These are phyloP conservation scores for Paracoccidioides brasiliensis DNA, from an alignment of 2,329 filamentous ascomycete species.

Conservation along the genomic window DNA sequence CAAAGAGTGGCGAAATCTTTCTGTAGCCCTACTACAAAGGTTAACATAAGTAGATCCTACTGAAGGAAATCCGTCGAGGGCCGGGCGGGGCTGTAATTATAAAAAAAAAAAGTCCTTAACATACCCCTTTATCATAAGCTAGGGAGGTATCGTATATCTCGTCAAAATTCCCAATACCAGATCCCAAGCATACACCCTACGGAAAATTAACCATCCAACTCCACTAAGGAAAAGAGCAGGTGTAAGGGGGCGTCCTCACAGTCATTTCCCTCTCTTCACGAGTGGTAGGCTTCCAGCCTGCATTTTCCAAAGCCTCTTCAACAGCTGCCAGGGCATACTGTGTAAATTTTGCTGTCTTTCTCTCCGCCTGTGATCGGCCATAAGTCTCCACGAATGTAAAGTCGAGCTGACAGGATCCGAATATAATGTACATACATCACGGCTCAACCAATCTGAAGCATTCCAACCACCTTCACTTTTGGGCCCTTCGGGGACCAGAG, in stretches of 20 bases:
- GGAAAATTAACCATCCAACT: not conserved
- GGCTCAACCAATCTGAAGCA: conserved; percentile 32
- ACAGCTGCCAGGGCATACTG: conserved; percentile 84
- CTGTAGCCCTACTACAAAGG: conserved; percentile 57
- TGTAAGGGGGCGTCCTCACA: conserved; percentile 24
- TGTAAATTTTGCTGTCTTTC: conserved; percentile 80
- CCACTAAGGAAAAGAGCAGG: conserved; percentile 1
- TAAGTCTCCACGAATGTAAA: not conserved
- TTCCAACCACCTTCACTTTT: conserved; percentile 32
- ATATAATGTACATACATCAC: conserved; percentile 22
- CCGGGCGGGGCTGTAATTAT: not conserved
- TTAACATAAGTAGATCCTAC: not conserved
- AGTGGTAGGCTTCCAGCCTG: conserved; percentile 55
- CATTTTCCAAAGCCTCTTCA: conserved; percentile 73
- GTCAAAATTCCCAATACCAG: conserved; percentile 87
- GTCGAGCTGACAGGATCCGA: not conserved
- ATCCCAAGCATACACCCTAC: conserved; percentile 79
- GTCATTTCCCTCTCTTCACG: conserved; percentile 58
- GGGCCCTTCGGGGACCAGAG: conserved; percentile 54
- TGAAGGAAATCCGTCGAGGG: not conserved
- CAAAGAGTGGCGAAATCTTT: conserved; percentile 86
- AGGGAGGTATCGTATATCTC: conserved; percentile 78
- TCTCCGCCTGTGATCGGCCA: conserved; percentile 39
- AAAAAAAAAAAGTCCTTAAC: conserved; percentile 16
- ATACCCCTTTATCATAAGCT: conserved; percentile 58